A percentile compares a stretch with the other conserved stretches of the same genome.
phyloP scores from a whole-genome alignment of 495 filamentous ascomycete genomes.

The Daldinia decipiens region DNA sequence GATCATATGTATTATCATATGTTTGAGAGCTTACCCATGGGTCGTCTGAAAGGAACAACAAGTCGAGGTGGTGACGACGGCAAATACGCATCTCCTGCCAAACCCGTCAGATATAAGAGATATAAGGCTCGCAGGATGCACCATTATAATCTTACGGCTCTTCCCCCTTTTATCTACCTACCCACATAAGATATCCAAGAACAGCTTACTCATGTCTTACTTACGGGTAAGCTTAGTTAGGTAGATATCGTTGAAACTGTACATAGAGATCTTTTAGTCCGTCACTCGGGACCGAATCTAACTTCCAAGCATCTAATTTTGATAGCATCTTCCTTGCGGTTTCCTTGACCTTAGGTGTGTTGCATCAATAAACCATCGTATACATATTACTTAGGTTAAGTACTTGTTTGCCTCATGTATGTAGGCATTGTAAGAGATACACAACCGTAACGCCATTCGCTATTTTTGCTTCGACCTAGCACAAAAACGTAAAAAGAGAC shows the following conservation, averaged over 20 bases:
- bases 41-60: neutral
- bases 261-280: neutral
- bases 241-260: neutral
- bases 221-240: neutral
- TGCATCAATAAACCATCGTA: no score
- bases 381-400: no score
- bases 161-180: conserved; percentile 31
- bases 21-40: neutral
- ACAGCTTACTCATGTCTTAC: neutral
- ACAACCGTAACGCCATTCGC: neutral
- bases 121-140: conserved; percentile 26
- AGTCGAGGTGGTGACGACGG: conserved; percentile 1
- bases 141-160: neutral
- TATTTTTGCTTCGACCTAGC: neutral
- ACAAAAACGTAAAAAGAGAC: neutral
- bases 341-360: no score
- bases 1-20: neutral
- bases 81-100: neutral
- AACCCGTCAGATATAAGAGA: neutral
- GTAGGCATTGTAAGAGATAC: neutral
- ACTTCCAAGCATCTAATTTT: neutral
- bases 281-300: neutral
- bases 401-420: no score
- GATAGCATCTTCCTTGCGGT: neutral
- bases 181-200: conserved; percentile 1